Percentiles rank a stretch among this genome's conserved stretches.
Conservation (phyloP, 306 rosid genomes). For the Dalbergia cultrata region DNA sequence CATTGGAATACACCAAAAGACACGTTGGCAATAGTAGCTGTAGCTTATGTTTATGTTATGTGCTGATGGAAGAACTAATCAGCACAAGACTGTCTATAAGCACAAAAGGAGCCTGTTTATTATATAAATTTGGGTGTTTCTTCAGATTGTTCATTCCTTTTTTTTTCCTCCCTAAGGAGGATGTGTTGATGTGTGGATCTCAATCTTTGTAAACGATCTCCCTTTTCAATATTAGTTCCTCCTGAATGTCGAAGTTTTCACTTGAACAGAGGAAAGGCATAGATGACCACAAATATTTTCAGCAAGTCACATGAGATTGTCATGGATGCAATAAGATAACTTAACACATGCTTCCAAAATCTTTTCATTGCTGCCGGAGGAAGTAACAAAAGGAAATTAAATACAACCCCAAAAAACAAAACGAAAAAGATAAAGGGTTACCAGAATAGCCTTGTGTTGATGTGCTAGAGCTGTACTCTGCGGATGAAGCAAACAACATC, state of each 20-base stretch:
- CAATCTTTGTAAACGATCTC: conserved; percentile 6
- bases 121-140: background rate
- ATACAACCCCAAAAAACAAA: background rate
- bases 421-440: conserved; percentile 8
- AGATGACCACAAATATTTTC: background rate
- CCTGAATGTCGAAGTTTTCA: background rate
- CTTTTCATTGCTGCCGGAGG: background rate
- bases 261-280: background rate
- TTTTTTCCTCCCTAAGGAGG: background rate
- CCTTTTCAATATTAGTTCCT: background rate
- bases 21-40: conserved; percentile 42
- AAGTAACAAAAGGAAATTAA: too few relatives aligned
- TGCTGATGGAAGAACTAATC: conserved; percentile 52
- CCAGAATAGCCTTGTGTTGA: conserved; percentile 72
- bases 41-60: conserved; percentile 69
- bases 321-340: conserved; percentile 2
- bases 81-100: conserved; percentile 67
- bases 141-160: background rate
- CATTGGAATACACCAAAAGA: conserved; percentile 32
- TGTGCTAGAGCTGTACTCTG: conserved; percentile 68
- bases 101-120: conserved; percentile 33
- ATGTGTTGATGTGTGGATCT: background rate
- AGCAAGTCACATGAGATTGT: conserved; percentile 1
- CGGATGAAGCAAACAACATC: conserved; percentile 76
- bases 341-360: conserved; percentile 2